Conservation (phyloP, 2,329 filamentous ascomycete genomes). For the Pseudogymnoascus sp. region DNA sequence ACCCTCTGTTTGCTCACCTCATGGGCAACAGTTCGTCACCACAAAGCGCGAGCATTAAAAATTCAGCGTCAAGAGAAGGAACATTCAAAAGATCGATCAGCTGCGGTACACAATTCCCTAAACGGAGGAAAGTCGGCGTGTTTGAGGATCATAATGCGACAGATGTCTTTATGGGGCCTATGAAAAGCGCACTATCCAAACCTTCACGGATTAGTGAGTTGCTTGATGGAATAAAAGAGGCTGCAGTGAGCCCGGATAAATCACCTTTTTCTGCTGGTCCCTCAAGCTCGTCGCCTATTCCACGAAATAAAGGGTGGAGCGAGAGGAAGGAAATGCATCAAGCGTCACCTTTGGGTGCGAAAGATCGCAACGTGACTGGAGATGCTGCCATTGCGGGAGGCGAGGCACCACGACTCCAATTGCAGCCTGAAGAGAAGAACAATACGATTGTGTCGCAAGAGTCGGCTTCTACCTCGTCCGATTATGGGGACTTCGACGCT, state of each 20-base stretch:
- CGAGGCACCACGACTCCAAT: conserved; percentile 1
- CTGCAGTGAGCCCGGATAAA: conserved; percentile 19
- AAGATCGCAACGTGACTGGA: conserved; percentile 38
- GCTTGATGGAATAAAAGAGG: conserved; percentile 56
- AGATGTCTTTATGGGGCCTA: conserved; percentile 28
- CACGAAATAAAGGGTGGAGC: background rate
- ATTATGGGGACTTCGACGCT: conserved; percentile 43
- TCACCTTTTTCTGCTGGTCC: conserved; percentile 16
- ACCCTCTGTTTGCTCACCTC: conserved; percentile 54
- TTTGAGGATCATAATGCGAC: conserved; percentile 27
- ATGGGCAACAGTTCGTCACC: conserved; percentile 61
- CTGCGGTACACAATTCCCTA: conserved; percentile 64
- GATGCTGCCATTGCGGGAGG: conserved; percentile 32
- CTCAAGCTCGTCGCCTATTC: conserved; percentile 35
- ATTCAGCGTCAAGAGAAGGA: conserved; percentile 35
- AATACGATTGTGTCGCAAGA: background rate
- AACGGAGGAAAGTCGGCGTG: conserved; percentile 53
- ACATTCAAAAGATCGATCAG: conserved; percentile 57
- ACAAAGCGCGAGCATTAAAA: conserved; percentile 42
- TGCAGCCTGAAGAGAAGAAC: conserved; percentile 2
- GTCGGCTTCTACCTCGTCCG: conserved; percentile 18
- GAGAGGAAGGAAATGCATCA: background rate
- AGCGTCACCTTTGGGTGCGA: conserved; percentile 15
- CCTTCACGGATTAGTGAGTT: conserved; percentile 47
- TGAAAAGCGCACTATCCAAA: conserved; percentile 44